These are phyloP conservation scores for Backusella circina DNA, from an alignment of 192 early-diverging fungal species.

Conservation along the genomic window DNA sequence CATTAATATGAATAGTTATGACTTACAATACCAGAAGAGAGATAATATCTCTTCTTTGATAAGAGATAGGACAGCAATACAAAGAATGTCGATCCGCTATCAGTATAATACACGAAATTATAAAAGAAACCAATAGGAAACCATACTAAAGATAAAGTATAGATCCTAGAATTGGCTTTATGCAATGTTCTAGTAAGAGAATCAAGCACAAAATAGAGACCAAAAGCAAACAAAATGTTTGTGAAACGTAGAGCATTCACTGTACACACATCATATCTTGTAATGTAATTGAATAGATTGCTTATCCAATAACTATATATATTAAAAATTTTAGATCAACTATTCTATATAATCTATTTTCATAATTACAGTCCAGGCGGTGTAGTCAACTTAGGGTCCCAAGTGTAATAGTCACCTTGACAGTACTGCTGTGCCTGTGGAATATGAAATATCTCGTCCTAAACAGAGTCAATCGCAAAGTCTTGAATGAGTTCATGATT, in stretches of 20 bases:
- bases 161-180: slow-evolving; percentile 20
- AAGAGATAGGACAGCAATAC: slow-evolving; percentile 65
- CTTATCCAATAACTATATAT: slow-evolving; percentile 26
- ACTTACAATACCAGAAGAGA: slow-evolving; percentile 55
- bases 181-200: slow-evolving; percentile 39
- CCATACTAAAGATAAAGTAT: slow-evolving; percentile 48
- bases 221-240: slow-evolving; percentile 65
- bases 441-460: slow-evolving; percentile 96
- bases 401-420: slow-evolving; percentile 58
- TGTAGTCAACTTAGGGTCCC: slow-evolving; percentile 97
- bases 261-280: slow-evolving; percentile 15
- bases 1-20: background rate
- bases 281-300: background rate
- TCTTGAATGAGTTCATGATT: background rate
- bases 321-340: no score
- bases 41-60: slow-evolving; percentile 43
- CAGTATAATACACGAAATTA: slow-evolving; percentile 89
- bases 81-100: slow-evolving; percentile 79
- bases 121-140: slow-evolving; percentile 88
- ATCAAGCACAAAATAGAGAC: slow-evolving; percentile 44
- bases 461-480: background rate
- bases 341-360: no score
- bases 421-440: slow-evolving; percentile 90
- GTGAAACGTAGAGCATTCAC: slow-evolving; percentile 47
- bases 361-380: slow-evolving; percentile 86